Evolutionary conservation across 2,329 filamentous ascomycete species (phyloP).

Genomic region (Verticillium tricorpus): DNA sequence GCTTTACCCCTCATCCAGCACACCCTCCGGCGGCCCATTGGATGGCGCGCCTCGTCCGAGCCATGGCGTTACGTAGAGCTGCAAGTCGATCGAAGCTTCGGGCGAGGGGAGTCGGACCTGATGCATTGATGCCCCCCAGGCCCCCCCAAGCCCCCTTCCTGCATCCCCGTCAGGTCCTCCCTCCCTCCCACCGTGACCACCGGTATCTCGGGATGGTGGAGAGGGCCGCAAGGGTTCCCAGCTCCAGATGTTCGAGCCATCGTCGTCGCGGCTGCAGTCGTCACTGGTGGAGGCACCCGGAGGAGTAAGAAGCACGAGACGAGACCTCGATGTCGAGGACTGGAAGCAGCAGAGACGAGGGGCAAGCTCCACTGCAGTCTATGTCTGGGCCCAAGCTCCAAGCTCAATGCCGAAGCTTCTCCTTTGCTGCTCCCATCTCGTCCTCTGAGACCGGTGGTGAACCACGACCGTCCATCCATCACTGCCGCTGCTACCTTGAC

Average conservation of each 20-base stretch:
- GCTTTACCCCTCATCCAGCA: background rate
- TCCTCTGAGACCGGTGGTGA: background rate
- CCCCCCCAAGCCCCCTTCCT: background rate
- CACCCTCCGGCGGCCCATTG: background rate
- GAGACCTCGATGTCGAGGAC: background rate
- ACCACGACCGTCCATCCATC: background rate
- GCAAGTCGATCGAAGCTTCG: background rate
- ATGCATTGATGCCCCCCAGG: background rate
- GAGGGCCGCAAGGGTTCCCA: background rate
- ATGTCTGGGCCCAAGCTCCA: background rate
- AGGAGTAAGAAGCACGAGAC: background rate
- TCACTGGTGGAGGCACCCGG: background rate
- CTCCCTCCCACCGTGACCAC: background rate
- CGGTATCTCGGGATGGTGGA: background rate
- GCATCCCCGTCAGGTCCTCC: background rate
- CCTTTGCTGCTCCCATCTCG: background rate
- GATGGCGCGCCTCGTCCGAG: background rate
- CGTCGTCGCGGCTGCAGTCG: background rate
- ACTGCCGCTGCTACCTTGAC: background rate
- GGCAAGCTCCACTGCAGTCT: background rate
- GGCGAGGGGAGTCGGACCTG: background rate
- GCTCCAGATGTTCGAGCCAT: background rate
- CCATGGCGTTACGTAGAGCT: background rate
- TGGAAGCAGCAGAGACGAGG: background rate
- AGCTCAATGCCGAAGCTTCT: background rate